These are phyloP conservation scores for Hydrangea macrophylla DNA, from an alignment of 148 eudicot species.

Conservation along the genomic window DNA sequence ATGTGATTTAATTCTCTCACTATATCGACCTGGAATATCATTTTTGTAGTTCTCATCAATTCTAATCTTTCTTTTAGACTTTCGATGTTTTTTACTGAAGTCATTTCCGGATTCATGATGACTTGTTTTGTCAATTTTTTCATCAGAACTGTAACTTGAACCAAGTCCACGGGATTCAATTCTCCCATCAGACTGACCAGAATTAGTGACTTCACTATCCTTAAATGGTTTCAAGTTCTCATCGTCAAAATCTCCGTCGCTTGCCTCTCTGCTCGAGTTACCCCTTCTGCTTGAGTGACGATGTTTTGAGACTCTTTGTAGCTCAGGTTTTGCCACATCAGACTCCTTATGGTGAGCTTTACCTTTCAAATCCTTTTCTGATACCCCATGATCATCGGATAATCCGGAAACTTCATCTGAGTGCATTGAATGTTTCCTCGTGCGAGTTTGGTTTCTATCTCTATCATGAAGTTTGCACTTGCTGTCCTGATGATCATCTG, in stretches of 20 bases:
- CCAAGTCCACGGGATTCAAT: constrained; percentile 1
- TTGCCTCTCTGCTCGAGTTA: background rate
- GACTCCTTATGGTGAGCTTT: constrained; percentile 6
- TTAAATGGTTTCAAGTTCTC: constrained; percentile 1
- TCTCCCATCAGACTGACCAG: background rate
- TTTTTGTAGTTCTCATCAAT: constrained; percentile 3
- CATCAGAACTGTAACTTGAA: background rate
- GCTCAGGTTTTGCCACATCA: constrained; percentile 8
- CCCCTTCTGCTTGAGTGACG: constrained; percentile 4
- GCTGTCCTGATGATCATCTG: background rate
- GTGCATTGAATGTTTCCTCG: constrained; percentile 27
- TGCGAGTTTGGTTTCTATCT: constrained; percentile 2
- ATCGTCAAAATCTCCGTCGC: constrained; percentile 10
- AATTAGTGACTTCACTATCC: background rate
- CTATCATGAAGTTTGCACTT: constrained; percentile 9
- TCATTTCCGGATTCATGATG: background rate
- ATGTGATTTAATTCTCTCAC: constrained; percentile 11
- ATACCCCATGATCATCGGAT: constrained; percentile 10
- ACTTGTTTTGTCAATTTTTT: background rate
- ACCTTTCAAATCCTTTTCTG: background rate
- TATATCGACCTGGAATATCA: background rate
- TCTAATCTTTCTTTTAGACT: background rate
- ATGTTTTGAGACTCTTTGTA: background rate
- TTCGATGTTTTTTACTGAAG: background rate
- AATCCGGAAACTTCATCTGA: constrained; percentile 9